phyloP scores from a whole-genome alignment of 2,329 filamentous ascomycete genomes.

The Alternaria sp. region DNA sequence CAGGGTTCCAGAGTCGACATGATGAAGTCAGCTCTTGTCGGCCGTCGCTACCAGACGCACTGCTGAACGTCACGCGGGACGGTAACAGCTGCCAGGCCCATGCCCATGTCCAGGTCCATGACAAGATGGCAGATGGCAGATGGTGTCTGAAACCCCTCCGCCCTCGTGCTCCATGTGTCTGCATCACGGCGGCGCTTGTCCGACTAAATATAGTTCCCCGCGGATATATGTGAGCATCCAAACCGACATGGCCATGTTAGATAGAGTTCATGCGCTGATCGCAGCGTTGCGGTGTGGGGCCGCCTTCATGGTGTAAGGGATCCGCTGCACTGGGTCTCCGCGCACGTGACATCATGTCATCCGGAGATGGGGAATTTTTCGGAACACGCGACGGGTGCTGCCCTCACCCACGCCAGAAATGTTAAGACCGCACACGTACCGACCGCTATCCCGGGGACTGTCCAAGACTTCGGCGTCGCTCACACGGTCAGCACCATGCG shows the following conservation, averaged over 20 bases:
- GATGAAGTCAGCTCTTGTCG: not conserved
- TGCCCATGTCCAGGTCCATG: not conserved
- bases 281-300: constrained; percentile 8
- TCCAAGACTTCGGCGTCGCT: constrained; percentile 26
- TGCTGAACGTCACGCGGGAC: not conserved
- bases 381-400: constrained; percentile 3
- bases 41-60: not conserved
- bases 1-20: not conserved
- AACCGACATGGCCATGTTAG: not conserved
- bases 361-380: constrained; percentile 16
- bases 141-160: constrained; percentile 14
- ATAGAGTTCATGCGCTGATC: constrained; percentile 3
- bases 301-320: constrained; percentile 1
- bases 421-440: constrained; percentile 39
- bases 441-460: constrained; percentile 37
- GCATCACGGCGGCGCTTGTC: not conserved
- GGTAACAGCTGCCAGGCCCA: constrained; percentile 8
- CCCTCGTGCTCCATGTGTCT: not conserved
- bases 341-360: constrained; percentile 15
- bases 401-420: constrained; percentile 25
- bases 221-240: not conserved
- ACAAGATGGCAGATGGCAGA: not conserved
- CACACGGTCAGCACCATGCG: constrained; percentile 22
- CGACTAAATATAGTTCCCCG: not conserved
- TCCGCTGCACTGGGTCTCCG: constrained; percentile 1